phyloP scores from a whole-genome alignment of 257 asterid genomes.

The Knoxia roxburghii region DNA sequence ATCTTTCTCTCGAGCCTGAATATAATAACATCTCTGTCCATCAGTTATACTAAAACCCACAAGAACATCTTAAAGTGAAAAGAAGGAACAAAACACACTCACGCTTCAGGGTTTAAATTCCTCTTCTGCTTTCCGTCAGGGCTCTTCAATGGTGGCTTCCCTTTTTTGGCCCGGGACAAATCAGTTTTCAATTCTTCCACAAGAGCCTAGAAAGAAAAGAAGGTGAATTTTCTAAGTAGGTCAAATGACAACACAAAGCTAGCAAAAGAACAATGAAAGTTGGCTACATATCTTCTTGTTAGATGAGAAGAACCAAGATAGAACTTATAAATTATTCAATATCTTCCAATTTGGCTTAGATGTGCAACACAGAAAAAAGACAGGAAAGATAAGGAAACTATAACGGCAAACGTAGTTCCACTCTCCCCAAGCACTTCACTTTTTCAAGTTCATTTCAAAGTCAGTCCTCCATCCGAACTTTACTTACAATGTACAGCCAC shows the following conservation, averaged over 20 bases:
- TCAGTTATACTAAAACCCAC: slow-evolving; percentile 17
- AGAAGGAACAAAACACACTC: slow-evolving; percentile 21
- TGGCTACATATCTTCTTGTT: neutral
- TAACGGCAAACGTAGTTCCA: neutral
- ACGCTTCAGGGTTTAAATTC: slow-evolving; percentile 85
- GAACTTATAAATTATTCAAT: neutral
- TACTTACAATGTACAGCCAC: neutral
- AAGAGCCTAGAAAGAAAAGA: slow-evolving; percentile 35
- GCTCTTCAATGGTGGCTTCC: slow-evolving; percentile 66
- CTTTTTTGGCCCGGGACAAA: slow-evolving; percentile 77
- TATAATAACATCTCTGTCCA: slow-evolving; percentile 1
- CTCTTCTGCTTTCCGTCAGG: slow-evolving; percentile 87
- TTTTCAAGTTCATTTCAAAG: neutral
- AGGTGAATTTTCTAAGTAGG: slow-evolving; percentile 4
- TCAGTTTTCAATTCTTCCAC: slow-evolving; percentile 62
- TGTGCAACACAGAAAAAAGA: neutral
- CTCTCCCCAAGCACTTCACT: neutral
- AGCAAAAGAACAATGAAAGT: neutral
- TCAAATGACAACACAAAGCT: neutral
- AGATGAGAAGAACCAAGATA: neutral
- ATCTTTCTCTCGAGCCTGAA: slow-evolving; percentile 86
- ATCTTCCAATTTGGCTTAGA: neutral
- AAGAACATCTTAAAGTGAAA: neutral
- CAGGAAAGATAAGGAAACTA: neutral
- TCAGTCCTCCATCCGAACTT: neutral